Percentiles rank a stretch among this genome's conserved stretches.
Evolutionary conservation across 768 basidiomycete genomes (phyloP).

Genomic region (Lepiota subincarnata): DNA sequence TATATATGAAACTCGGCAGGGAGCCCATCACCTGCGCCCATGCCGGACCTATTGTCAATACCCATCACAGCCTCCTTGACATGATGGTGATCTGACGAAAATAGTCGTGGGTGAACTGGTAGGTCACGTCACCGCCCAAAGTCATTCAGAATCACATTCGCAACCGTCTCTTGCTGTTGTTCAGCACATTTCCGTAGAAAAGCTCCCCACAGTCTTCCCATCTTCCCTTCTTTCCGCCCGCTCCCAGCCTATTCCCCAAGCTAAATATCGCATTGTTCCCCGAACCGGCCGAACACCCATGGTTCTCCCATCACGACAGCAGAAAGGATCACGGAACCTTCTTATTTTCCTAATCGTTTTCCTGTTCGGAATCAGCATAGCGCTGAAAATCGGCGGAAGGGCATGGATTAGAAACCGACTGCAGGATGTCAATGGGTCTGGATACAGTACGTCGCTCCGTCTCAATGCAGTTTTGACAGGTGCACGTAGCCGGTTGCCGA

Average conservation of each 20-base stretch:
- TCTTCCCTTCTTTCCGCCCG: neutral
- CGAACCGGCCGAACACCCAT: neutral
- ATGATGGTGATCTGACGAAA: too few species aligned
- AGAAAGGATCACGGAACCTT: neutral
- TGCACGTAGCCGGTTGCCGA: too few species aligned
- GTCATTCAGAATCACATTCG: neutral
- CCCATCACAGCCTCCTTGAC: too few species aligned
- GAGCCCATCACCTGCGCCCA: too few species aligned
- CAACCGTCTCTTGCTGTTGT: too few species aligned
- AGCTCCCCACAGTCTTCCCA: neutral
- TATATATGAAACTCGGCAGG: neutral
- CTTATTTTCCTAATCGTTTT: neutral
- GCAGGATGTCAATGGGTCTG: neutral
- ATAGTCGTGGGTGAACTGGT: too few species aligned
- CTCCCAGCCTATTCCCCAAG: neutral
- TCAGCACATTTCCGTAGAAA: neutral
- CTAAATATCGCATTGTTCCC: too few species aligned
- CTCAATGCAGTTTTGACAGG: too few species aligned
- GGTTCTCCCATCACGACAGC: neutral
- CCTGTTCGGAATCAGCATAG: constrained; percentile 1
- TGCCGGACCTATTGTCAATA: too few species aligned
- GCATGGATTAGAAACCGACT: neutral
- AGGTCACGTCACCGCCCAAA: too few species aligned
- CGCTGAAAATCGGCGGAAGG: constrained; percentile 4
- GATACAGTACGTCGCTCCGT: constrained; percentile 1